Evolutionary conservation across 2,329 filamentous ascomycete species (phyloP).

Genomic region (Lizonia empirigonia): DNA sequence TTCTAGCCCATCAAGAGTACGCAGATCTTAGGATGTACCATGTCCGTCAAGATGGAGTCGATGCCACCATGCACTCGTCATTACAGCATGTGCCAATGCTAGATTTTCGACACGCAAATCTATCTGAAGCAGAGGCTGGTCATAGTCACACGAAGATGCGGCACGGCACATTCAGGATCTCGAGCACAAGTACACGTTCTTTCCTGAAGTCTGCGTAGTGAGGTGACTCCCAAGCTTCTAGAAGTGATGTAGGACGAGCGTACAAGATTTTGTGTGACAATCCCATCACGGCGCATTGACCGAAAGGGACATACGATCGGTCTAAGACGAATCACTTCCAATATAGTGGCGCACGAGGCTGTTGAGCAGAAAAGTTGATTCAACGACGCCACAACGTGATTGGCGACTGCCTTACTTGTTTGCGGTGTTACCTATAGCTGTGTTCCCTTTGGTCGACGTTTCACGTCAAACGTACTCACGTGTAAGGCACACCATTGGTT

Average conservation of each 20-base stretch:
- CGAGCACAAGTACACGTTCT: conserved; percentile 2
- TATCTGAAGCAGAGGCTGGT: conserved; percentile 3
- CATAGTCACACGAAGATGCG: neutral
- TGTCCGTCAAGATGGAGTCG: neutral
- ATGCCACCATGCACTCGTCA: neutral
- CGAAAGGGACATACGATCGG: neutral
- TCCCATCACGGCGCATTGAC: neutral
- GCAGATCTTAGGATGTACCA: neutral
- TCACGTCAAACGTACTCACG: conserved; percentile 2
- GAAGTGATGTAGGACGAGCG: conserved; percentile 5
- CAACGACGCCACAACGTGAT: conserved; percentile 20
- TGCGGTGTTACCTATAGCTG: conserved; percentile 5
- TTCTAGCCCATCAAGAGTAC: neutral
- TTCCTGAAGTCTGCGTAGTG: neutral
- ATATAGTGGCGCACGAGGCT: conserved; percentile 18
- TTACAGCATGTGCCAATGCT: neutral
- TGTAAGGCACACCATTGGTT: neutral
- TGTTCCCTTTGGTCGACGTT: conserved; percentile 11
- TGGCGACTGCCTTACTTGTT: conserved; percentile 7
- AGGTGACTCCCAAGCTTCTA: conserved; percentile 3
- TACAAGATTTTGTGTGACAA: conserved; percentile 12
- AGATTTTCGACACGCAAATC: neutral
- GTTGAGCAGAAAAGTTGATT: conserved; percentile 11
- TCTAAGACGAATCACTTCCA: conserved; percentile 11
- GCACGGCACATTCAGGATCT: neutral